Conservation (phyloP, 768 basidiomycete genomes). For the Podaxis sp. region DNA sequence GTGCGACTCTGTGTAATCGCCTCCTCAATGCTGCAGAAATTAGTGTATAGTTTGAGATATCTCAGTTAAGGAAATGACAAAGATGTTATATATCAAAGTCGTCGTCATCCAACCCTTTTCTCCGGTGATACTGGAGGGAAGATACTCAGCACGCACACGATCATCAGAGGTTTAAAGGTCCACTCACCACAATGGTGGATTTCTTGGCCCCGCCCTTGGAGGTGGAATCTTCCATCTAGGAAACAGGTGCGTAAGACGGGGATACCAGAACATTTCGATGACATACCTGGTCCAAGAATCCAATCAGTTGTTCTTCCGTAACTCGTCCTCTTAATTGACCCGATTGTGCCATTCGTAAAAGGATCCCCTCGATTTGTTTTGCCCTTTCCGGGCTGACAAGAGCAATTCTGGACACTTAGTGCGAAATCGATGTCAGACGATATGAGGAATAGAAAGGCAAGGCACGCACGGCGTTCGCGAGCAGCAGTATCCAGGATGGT, state of each 20-base stretch:
- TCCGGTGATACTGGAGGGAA: constrained; percentile 53
- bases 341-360: constrained; percentile 80
- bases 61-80: background rate
- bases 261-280: background rate
- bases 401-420: constrained; percentile 79
- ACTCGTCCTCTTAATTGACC: constrained; percentile 80
- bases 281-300: constrained; percentile 81
- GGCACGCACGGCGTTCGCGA: constrained; percentile 70
- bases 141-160: background rate
- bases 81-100: constrained; percentile 53
- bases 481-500: constrained; percentile 78
- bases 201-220: constrained; percentile 56
- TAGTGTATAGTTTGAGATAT: background rate
- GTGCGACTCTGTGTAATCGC: background rate
- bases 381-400: constrained; percentile 85
- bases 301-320: constrained; percentile 80
- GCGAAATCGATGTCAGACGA: constrained; percentile 5
- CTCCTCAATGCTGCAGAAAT: background rate
- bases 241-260: background rate
- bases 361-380: constrained; percentile 74
- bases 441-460: background rate
- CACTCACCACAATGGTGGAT: constrained; percentile 57
- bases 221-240: constrained; percentile 36
- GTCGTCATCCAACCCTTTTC: constrained; percentile 68
- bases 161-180: background rate